These are phyloP conservation scores for Psophocarpus tetragonolobus DNA, from an alignment of 306 rosid species.

Conservation along the genomic window DNA sequence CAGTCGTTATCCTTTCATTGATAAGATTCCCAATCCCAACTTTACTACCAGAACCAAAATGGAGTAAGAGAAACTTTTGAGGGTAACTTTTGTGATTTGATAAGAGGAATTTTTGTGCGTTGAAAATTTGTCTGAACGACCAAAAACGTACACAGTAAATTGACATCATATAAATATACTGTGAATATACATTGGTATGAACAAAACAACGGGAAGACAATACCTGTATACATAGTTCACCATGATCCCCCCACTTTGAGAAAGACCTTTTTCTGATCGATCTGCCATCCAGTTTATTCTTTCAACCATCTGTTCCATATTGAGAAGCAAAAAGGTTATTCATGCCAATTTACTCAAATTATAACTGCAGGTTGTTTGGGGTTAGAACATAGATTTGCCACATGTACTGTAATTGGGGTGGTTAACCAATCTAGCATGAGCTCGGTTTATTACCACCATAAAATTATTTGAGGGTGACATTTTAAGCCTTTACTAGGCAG, in stretches of 20 bases:
- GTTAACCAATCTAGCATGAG: too few relatives aligned
- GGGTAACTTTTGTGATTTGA: too few relatives aligned
- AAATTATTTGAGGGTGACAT: too few relatives aligned
- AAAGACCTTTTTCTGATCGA: slow-evolving; percentile 75
- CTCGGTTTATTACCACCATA: too few relatives aligned
- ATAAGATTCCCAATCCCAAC: slow-evolving; percentile 13
- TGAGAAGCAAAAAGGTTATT: slow-evolving; percentile 28
- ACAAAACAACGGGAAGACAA: slow-evolving; percentile 19
- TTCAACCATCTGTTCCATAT: slow-evolving; percentile 74
- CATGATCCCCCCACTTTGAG: slow-evolving; percentile 93
- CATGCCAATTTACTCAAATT: slow-evolving; percentile 20
- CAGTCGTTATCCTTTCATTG: slow-evolving; percentile 3
- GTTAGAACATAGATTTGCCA: slow-evolving; percentile 21
- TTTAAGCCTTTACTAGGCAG: too few relatives aligned
- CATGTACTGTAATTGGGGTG: too few relatives aligned
- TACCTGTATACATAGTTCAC: slow-evolving; percentile 95
- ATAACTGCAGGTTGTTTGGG: slow-evolving; percentile 3
- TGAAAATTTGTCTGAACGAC: neutral
- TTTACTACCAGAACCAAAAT: slow-evolving; percentile 17
- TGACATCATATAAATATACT: slow-evolving; percentile 10
- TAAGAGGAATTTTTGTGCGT: neutral
- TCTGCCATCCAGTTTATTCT: slow-evolving; percentile 95
- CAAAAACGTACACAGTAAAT: slow-evolving; percentile 10
- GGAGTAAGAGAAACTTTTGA: neutral
- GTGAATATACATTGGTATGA: neutral